Evolutionary conservation across 2,329 filamentous ascomycete genomes (phyloP).

Genomic region (Ophiostoma himal-ulmi): DNA sequence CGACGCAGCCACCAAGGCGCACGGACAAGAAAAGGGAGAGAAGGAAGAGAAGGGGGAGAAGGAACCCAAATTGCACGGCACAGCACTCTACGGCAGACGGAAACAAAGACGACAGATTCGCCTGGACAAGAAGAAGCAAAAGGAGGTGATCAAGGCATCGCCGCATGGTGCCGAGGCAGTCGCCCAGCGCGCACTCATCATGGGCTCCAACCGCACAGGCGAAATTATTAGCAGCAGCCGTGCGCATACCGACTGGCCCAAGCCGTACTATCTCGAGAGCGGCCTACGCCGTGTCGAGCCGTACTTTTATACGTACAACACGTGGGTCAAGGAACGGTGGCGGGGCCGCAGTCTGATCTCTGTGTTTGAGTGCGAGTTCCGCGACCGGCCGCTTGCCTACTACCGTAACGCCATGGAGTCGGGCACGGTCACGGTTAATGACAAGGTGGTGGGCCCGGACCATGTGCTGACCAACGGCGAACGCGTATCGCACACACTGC

Average conservation of each 20-base stretch:
- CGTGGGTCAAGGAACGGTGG: conserved; percentile 91
- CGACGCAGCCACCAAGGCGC: conserved; percentile 23
- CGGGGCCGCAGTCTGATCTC: conserved; percentile 73
- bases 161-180: conserved; percentile 7
- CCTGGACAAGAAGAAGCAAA: conserved; percentile 1
- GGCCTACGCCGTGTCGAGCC: conserved; percentile 77
- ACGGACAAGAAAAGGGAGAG: not conserved
- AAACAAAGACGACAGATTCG: conserved; percentile 9
- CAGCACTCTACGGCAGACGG: conserved; percentile 8
- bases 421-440: conserved; percentile 76
- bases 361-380: conserved; percentile 86
- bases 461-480: conserved; percentile 82
- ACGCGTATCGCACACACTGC: conserved; percentile 84
- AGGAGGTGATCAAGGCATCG: not conserved
- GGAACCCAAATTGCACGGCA: not conserved
- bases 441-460: conserved; percentile 59
- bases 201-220: conserved; percentile 15
- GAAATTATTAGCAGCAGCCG: not conserved
- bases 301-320: conserved; percentile 93
- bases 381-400: conserved; percentile 79
- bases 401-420: conserved; percentile 78
- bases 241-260: conserved; percentile 39
- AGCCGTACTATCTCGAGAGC: conserved; percentile 76
- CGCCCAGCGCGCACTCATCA: not conserved
- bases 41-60: not conserved